Evolutionary conservation across 1,284 basidiomycete species (phyloP), one percentile per base, ranked within the genome.

Genomic region (Macrocystidia cucumis): DNA sequence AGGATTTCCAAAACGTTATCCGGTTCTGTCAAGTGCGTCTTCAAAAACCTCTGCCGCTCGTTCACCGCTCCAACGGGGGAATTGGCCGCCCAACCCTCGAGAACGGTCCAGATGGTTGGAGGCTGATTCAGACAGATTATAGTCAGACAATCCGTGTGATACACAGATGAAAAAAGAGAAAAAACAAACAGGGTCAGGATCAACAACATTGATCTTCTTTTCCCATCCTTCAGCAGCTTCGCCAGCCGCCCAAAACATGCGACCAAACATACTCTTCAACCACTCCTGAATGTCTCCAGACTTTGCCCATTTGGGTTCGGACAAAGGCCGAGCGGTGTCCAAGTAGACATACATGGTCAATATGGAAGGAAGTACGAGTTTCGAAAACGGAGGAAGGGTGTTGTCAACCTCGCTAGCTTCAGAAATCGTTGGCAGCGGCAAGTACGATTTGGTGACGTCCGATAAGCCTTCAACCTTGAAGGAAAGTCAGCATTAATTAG

Each of bases 301-400:
- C 56, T 90, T 90, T 29, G 92, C 87, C 95, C 95, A 98, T 54
- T 89, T 86, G 2, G 93, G 89, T 57, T 98, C 92, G 6, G 89
- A 91, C 19, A 97, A 62, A 0, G 93, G 92, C 40, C 85, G 78
- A 26, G 77, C 78, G 39, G 77, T 85, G 57, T 98, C 93, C 38
- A 98, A 71, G 57, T 87, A 74, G 18, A 79, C 72, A 18, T 72
- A 51, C 19, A 89, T 59, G 9, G 67, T 71, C 9, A 78, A 50
- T 26, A 70, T 67, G 9, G 67, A 56, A 14, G 81, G 74, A 21
- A 69, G 53, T 16, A 60, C 49, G 7, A 61, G 60, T 46, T 72
- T 75, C 36, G 67, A 65, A 47, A 88, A 83, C 4, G 78, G 73
- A 9, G 86, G 85, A 11, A 87, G 62, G 3, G 80, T 81, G 8